These are phyloP conservation scores for Ramularia endophylla DNA, from an alignment of 2,329 filamentous ascomycete genomes.

Conservation along the genomic window DNA sequence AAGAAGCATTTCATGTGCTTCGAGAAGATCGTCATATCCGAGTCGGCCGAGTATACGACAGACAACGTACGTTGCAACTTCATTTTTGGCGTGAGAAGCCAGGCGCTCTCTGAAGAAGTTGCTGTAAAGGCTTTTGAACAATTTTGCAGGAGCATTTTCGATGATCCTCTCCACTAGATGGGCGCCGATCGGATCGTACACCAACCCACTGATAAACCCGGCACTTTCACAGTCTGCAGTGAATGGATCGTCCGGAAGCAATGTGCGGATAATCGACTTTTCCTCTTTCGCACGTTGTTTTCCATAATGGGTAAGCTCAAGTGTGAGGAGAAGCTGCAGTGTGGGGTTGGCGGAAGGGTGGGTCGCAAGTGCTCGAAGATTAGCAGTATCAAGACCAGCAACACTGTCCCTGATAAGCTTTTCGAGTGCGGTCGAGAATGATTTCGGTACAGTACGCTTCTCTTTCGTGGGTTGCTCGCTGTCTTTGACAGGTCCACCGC, in stretches of 20 bases:
- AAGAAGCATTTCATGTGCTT: constrained; percentile 64
- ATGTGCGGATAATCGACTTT: constrained; percentile 64
- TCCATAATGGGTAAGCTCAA: constrained; percentile 72
- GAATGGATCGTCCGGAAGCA: constrained; percentile 75
- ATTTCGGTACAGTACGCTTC: constrained; percentile 61
- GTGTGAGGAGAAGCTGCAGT: constrained; percentile 80
- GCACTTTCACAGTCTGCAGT: constrained; percentile 67
- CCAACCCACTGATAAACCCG: constrained; percentile 74
- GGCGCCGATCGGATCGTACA: constrained; percentile 88
- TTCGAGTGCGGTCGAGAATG: constrained; percentile 69
- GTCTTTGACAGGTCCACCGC: constrained; percentile 47
- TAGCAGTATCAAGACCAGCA: constrained; percentile 67
- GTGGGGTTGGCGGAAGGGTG: constrained; percentile 90
- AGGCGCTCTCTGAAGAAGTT: constrained; percentile 76
- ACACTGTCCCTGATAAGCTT: constrained; percentile 78
- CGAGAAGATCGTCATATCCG: constrained; percentile 76
- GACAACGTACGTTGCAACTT: constrained; percentile 82
- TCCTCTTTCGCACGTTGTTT: constrained; percentile 60
- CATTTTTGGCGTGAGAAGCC: constrained; percentile 76
- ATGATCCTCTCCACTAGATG: constrained; percentile 84
- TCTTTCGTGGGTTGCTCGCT: constrained; percentile 40
- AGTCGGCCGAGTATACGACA: constrained; percentile 76
- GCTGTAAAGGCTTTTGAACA: constrained; percentile 83
- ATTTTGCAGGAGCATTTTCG: constrained; percentile 71
- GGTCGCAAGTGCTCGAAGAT: constrained; percentile 75